A percentile compares a stretch with the other conserved stretches of the same genome.
phyloP scores from a whole-genome alignment of 352 stramenopile species.

The Pythium dissimile region DNA sequence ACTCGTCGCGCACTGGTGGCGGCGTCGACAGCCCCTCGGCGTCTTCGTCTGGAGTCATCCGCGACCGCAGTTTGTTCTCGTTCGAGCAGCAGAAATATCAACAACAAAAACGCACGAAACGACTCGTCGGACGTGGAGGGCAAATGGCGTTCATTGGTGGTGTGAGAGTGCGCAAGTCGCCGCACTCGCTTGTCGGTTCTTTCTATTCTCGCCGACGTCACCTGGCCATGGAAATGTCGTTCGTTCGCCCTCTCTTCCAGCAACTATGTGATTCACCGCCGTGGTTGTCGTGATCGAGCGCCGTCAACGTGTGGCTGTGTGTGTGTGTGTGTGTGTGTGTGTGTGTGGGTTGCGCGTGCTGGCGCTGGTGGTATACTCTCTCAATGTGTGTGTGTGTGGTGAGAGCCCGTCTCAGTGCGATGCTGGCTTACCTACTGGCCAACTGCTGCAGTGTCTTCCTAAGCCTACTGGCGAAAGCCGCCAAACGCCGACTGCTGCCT shows the following conservation, averaged over 20 bases:
- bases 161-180: too few species aligned
- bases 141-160: slow-evolving; percentile 1
- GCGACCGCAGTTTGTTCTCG: too few species aligned
- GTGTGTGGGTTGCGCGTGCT: slow-evolving; percentile 14
- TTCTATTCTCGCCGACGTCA: too few species aligned
- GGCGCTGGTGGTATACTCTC: too few species aligned
- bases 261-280: too few species aligned
- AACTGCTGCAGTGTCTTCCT: slow-evolving; percentile 14
- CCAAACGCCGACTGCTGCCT: slow-evolving; percentile 28
- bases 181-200: too few species aligned
- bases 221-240: too few species aligned
- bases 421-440: slow-evolving; percentile 5
- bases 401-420: slow-evolving; percentile 2
- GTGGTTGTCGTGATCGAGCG: neutral
- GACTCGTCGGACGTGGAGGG: neutral
- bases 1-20: too few species aligned
- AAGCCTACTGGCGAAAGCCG: slow-evolving; percentile 27
- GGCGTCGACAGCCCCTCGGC: too few species aligned
- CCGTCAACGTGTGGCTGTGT: neutral
- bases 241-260: too few species aligned
- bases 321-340: slow-evolving; percentile 13
- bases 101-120: slow-evolving; percentile 3
- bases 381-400: slow-evolving; percentile 20
- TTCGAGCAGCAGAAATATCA: too few species aligned
- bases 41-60: too few species aligned